Evolutionary conservation across 495 filamentous ascomycete species (phyloP), one percentile per base, ranked within the genome.

Genomic region (Aspergillus ostianus): DNA sequence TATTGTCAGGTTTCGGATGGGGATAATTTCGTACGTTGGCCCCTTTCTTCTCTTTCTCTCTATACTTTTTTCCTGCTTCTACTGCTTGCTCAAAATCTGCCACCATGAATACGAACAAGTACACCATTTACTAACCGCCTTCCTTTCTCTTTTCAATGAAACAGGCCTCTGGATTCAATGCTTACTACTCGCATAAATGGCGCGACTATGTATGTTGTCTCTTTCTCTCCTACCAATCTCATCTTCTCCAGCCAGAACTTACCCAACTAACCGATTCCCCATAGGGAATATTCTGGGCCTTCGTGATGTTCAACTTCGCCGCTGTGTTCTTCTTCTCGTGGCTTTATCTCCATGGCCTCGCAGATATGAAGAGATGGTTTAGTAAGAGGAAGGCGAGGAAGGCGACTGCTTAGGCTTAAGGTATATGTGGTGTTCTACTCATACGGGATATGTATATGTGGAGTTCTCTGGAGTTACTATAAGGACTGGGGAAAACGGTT

Each of bases 1-100:
- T 87, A 82, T 55, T 91, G 88, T 61, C 80, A 83, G 59, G 89
- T 82, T 64, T 71, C 70, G 4, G 75, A 46, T 47, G 87, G 86
- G 0, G 77, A 83, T 61, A 74, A 83, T 47, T 90, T 83, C 60
- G 72, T 86, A 60, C 62, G 76, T 70, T 46, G 44, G 32, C 20
- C n/a, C 17, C 53, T 36, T 13, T 36, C 18, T 26, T 10, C 21
- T 45, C 2, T 50, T 51, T 47, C 44, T 56, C 55, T 27, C 44
- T 26, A 3, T 32, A 9, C 26, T 19, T 32, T 4, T 23, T 27
- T 6, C 20, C n/a, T 19, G 27, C 8, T 26, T 47, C 19, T 19
- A 29, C 2, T 53, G 1, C 13, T 53, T 15, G 23, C 2, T 26
- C 23, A 26, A 26, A 4, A 26, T 4, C 23, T 26, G 4, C 4